Evolutionary conservation across 1,284 basidiomycete genomes (phyloP), one percentile per base, ranked within the genome.

Genomic region (Apiotrichum laibachii): DNA sequence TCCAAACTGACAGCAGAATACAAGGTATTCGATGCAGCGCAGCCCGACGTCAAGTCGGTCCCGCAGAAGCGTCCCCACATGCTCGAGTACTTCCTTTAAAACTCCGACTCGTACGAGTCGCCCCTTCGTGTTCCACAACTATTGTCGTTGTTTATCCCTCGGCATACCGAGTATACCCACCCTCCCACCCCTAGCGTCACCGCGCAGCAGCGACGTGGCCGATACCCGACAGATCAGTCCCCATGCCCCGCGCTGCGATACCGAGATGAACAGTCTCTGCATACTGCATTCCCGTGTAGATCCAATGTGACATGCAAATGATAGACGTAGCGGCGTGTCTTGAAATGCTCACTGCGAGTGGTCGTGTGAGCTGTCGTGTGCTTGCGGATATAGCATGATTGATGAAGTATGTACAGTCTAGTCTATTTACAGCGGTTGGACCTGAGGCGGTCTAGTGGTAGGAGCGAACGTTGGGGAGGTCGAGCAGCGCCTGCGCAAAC

Each of bases 41-140:
- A 75, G 59, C 76, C 91, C 84, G 90, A 92, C 64, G 88, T 91
- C n/a, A 85, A 86, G 65, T 88, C 88, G 42, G 87, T 91, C 75
- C 90, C 90, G 42, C 86, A 89, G 52, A 93, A 92, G 80, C 83
- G 90, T 31, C 90, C 91, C n/a, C 67, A 73, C 59, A 72, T 74
- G 71, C 70, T 75, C 62, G 75, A 77, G 57, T 77, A 77, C 59
- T 77, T 77, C 68, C 61, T 77, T 34, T 77, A 56, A 40, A 6
- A 34, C 10, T 31, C 26, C 4, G 15, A 33, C 16, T 19, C 12
- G 19, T 21, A 22, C 46, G 6, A 3, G 12, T 12, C 18, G 47
- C 15, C 16, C 16, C 34, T 3, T 13, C 47, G n/a, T 49, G 47
- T 34, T 49, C 47, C 31, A 44, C 47, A 31, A 7, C 26, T 31